Percentiles rank a stretch among this genome's conserved stretches.
Conservation (phyloP, 2,329 filamentous ascomycete species). For the Rutstroemia sydowiana region DNA sequence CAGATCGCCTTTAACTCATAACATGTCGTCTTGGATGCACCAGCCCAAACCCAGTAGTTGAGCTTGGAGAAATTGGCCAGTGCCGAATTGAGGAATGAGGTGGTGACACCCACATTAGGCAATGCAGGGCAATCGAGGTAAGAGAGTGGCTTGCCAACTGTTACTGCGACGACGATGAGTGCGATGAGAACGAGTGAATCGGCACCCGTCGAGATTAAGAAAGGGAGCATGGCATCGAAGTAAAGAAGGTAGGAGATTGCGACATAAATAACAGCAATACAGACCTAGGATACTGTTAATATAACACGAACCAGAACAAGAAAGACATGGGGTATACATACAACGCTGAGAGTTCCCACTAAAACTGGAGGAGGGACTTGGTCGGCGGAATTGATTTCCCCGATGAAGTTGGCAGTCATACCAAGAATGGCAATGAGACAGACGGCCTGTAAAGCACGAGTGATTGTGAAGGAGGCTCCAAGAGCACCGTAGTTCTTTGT, state of each 20-base stretch:
- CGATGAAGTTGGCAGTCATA: constrained; percentile 74
- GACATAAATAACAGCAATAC: constrained; percentile 71
- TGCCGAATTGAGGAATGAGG: constrained; percentile 38
- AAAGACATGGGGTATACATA: constrained; percentile 40
- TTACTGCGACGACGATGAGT: constrained; percentile 67
- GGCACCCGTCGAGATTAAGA: constrained; percentile 57
- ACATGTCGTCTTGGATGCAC: constrained; percentile 57
- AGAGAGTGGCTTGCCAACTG: constrained; percentile 73
- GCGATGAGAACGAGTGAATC: constrained; percentile 69
- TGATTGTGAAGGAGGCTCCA: constrained; percentile 69
- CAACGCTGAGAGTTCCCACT: constrained; percentile 71
- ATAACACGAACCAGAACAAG: neutral
- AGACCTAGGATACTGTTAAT: constrained; percentile 46
- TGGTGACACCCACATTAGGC: constrained; percentile 35
- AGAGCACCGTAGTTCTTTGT: constrained; percentile 50
- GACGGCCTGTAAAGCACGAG: constrained; percentile 63
- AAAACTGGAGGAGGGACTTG: constrained; percentile 64
- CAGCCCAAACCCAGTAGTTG: constrained; percentile 42
- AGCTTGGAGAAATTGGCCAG: constrained; percentile 37
- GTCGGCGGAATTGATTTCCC: constrained; percentile 60
- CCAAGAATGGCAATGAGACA: constrained; percentile 72
- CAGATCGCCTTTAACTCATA: constrained; percentile 81
- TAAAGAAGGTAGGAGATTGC: constrained; percentile 77
- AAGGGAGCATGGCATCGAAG: constrained; percentile 66
- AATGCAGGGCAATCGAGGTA: constrained; percentile 63